These are phyloP conservation scores for Lactarius quietus DNA, from an alignment of 768 basidiomycete genomes.

Conservation along the genomic window DNA sequence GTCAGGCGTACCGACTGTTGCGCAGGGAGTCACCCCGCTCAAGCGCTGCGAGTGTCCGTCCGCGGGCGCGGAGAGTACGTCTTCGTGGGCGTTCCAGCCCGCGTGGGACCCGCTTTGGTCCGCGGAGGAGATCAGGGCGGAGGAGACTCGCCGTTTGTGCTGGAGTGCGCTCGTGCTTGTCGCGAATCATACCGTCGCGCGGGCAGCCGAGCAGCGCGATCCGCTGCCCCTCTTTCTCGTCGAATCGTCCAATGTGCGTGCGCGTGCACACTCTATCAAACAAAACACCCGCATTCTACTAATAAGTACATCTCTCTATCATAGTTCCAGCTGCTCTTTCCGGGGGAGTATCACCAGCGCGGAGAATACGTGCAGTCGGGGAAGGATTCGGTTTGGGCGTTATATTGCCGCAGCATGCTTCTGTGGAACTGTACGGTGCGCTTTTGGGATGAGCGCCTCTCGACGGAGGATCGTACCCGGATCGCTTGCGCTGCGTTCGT, in stretches of 20 bases:
- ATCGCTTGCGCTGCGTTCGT: constrained; percentile 58
- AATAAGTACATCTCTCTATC: background rate
- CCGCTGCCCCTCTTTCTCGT: constrained; percentile 55
- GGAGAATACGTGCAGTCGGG: constrained; percentile 40
- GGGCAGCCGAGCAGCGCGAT: constrained; percentile 59
- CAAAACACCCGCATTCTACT: too few relatives aligned
- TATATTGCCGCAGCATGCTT: constrained; percentile 79
- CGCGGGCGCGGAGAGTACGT: constrained; percentile 36
- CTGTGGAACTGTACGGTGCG: constrained; percentile 71
- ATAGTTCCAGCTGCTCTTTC: constrained; percentile 66
- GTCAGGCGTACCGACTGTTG: constrained; percentile 46
- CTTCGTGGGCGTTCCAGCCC: constrained; percentile 47
- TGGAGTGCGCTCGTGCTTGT: constrained; percentile 72
- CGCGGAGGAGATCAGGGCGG: constrained; percentile 51
- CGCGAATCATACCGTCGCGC: constrained; percentile 64
- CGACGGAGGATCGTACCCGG: constrained; percentile 53
- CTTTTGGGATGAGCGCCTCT: constrained; percentile 41
- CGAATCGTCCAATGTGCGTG: constrained; percentile 63
- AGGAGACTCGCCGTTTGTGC: constrained; percentile 71
- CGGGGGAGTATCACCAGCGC: constrained; percentile 63
- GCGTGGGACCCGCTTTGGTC: constrained; percentile 64
- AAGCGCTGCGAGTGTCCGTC: constrained; percentile 47
- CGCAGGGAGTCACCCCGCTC: constrained; percentile 27
- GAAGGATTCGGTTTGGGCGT: constrained; percentile 78
- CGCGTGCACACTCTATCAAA: background rate